These are phyloP conservation scores for Microascus cirrosus DNA, from an alignment of 2,329 filamentous ascomycete genomes.

Conservation along the genomic window DNA sequence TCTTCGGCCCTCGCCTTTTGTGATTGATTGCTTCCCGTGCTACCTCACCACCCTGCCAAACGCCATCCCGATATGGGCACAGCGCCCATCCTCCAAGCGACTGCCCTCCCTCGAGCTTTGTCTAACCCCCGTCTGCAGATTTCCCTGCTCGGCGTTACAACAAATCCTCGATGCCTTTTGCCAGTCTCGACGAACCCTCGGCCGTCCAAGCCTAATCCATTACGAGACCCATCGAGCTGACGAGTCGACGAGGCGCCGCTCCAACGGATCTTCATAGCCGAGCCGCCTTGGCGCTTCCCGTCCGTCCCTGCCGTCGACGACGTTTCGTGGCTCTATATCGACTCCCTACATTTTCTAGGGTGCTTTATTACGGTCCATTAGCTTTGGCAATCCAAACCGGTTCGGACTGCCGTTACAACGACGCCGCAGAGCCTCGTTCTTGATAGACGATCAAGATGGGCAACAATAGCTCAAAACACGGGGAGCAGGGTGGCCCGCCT, in stretches of 20 bases:
- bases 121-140: neutral
- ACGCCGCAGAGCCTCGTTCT: neutral
- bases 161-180: neutral
- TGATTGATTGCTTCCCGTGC: neutral
- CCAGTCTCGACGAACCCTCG: neutral
- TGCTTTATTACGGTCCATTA: neutral
- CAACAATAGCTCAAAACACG: constrained; percentile 4
- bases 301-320: neutral
- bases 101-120: neutral
- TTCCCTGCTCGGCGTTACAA: neutral
- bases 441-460: neutral
- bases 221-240: neutral
- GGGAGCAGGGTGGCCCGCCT: neutral
- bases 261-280: neutral
- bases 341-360: neutral
- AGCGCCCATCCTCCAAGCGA: neutral
- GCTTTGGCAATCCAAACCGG: neutral
- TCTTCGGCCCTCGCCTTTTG: neutral
- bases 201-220: neutral
- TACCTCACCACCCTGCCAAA: neutral
- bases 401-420: neutral
- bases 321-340: neutral
- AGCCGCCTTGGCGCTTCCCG: neutral
- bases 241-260: neutral
- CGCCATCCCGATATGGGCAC: neutral